Evolutionary conservation across 805 yeast species (phyloP).

Genomic region (Jamesozyma spencerorum): DNA sequence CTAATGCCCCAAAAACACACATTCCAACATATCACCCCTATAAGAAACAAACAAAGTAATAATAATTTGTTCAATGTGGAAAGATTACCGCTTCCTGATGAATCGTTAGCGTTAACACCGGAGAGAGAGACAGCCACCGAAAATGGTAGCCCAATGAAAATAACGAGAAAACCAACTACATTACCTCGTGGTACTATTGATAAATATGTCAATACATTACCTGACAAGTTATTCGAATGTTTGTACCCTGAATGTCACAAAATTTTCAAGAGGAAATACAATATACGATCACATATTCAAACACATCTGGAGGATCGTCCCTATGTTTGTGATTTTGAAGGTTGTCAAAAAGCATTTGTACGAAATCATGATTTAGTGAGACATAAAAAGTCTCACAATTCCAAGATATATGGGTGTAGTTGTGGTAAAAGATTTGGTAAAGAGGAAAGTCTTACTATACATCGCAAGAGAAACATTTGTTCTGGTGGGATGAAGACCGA

Average conservation of each 20-base stretch:
- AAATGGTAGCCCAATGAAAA: constrained; percentile 17
- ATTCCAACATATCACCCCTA: constrained; percentile 24
- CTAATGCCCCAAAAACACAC: constrained; percentile 23
- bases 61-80: background rate
- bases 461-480: constrained; percentile 71
- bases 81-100: too few relatives aligned
- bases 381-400: constrained; percentile 80
- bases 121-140: too few relatives aligned
- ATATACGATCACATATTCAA: constrained; percentile 90
- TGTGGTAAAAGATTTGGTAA: constrained; percentile 94
- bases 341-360: constrained; percentile 80
- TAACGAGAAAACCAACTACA: constrained; percentile 27
- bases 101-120: too few relatives aligned
- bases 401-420: constrained; percentile 62
- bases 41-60: constrained; percentile 7
- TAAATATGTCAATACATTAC: constrained; percentile 72
- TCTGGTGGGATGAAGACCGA: constrained; percentile 47
- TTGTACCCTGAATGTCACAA: constrained; percentile 71
- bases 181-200: constrained; percentile 87
- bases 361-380: constrained; percentile 91
- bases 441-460: constrained; percentile 80
- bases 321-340: constrained; percentile 53
- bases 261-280: constrained; percentile 77
- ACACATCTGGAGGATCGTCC: constrained; percentile 95
- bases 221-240: constrained; percentile 66